These are phyloP conservation scores for Populus hybrid DNA, from an alignment of 441 rosid genomes.

Conservation along the genomic window DNA sequence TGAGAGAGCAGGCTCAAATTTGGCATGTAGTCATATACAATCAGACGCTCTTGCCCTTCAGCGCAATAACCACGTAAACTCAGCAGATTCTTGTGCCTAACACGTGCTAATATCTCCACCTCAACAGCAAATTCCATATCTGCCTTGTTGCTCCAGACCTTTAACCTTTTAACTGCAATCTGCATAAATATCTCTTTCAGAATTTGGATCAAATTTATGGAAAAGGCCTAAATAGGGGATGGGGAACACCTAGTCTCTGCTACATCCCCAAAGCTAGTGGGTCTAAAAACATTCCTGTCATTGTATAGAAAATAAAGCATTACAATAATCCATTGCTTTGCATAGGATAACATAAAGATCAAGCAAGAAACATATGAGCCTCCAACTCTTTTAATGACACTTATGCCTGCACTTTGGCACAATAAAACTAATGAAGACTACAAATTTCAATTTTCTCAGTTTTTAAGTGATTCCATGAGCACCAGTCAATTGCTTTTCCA, in stretches of 20 bases:
- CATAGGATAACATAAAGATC: background rate
- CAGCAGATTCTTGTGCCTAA: slow-evolving; percentile 81
- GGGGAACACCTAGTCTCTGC: background rate
- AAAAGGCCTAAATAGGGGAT: background rate
- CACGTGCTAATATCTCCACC: slow-evolving; percentile 90
- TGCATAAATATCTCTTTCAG: slow-evolving; percentile 26
- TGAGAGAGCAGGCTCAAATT: slow-evolving; percentile 87
- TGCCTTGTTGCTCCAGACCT: slow-evolving; percentile 92
- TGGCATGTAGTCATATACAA: slow-evolving; percentile 91
- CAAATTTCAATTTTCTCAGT: background rate
- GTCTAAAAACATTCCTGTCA: background rate
- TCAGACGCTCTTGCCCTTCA: slow-evolving; percentile 94
- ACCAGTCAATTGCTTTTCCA: background rate
- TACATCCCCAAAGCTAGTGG: background rate
- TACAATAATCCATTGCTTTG: background rate
- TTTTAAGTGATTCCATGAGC: background rate
- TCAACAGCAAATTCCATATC: slow-evolving; percentile 88
- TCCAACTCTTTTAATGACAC: background rate
- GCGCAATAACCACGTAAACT: slow-evolving; percentile 93
- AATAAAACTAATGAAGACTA: no score
- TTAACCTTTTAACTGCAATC: slow-evolving; percentile 98
- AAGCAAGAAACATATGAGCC: background rate
- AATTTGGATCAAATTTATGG: slow-evolving; percentile 5
- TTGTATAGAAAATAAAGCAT: background rate
- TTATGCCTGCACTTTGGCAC: background rate